phyloP scores from a whole-genome alignment of 1,284 basidiomycete species.

The Trametes hirsuta region DNA sequence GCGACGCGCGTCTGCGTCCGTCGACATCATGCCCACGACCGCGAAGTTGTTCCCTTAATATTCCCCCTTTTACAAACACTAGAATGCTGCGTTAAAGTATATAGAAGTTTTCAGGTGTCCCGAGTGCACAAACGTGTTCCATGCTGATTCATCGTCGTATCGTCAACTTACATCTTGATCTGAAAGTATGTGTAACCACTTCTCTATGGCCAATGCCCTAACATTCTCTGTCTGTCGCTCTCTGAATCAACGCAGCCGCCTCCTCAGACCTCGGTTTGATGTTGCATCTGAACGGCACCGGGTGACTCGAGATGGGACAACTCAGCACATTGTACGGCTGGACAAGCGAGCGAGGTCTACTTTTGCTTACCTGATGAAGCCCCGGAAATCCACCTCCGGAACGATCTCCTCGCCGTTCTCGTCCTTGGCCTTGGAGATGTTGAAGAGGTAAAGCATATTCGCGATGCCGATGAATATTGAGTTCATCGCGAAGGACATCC shows the following conservation, averaged over 20 bases:
- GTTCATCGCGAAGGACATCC: conserved; percentile 37
- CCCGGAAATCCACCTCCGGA: conserved; percentile 35
- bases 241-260: conserved; percentile 20
- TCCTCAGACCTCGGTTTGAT: conserved; percentile 25
- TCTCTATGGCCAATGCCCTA: background rate
- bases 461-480: conserved; percentile 39
- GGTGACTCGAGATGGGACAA: conserved; percentile 20
- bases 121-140: too few relatives aligned
- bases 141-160: too few relatives aligned
- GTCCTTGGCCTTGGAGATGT: conserved; percentile 34
- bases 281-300: conserved; percentile 30
- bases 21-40: background rate
- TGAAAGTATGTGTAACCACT: background rate
- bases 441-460: conserved; percentile 34
- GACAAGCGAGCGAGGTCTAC: background rate
- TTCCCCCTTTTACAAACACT: too few relatives aligned
- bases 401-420: conserved; percentile 33
- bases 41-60: too few relatives aligned
- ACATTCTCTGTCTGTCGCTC: background rate
- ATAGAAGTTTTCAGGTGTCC: too few relatives aligned
- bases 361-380: conserved; percentile 32
- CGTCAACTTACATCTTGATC: too few relatives aligned
- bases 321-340: background rate
- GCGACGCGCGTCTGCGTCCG: background rate
- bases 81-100: too few relatives aligned